phyloP scores from a whole-genome alignment of 495 filamentous ascomycete genomes.

The Durotheca rogersii region DNA sequence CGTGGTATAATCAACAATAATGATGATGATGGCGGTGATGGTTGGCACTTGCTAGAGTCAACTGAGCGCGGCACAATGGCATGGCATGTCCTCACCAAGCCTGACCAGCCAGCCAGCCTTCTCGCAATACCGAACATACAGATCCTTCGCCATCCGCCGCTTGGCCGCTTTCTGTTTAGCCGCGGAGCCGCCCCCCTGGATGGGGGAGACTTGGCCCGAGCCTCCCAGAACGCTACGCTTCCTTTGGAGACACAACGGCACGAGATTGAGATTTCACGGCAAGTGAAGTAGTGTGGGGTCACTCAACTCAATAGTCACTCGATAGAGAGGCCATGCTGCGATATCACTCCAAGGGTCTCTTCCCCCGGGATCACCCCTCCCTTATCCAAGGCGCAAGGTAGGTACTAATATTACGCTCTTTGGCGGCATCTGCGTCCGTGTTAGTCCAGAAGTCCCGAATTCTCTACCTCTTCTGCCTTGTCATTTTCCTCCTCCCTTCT shows the following conservation, averaged over 20 bases:
- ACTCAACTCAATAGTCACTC: conserved; percentile 5
- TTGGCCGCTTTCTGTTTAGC: conserved; percentile 9
- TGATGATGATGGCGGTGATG: no score
- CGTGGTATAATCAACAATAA: conserved; percentile 12
- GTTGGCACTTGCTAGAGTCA: no score
- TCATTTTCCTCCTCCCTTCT: no score
- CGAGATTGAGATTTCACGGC: conserved; percentile 20
- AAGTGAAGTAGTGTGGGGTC: conserved; percentile 27
- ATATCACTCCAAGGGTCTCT: conserved; percentile 17
- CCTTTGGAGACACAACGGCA: conserved; percentile 23
- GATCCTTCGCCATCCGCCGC: conserved; percentile 9
- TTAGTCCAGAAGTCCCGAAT: no score
- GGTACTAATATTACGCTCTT: neutral
- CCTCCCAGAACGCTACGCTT: conserved; percentile 24
- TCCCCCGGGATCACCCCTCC: no score
- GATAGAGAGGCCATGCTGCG: no score
- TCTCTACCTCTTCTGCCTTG: no score
- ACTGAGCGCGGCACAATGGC: neutral
- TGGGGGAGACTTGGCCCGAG: conserved; percentile 15
- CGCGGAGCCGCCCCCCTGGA: conserved; percentile 12
- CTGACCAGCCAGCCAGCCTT: no score
- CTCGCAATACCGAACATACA: no score
- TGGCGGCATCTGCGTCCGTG: no score
- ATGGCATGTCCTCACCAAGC: conserved; percentile 7
- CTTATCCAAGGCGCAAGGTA: no score